phyloP scores from a whole-genome alignment of 108 stramenopile genomes.

The Aurantiochytrium sp. region DNA sequence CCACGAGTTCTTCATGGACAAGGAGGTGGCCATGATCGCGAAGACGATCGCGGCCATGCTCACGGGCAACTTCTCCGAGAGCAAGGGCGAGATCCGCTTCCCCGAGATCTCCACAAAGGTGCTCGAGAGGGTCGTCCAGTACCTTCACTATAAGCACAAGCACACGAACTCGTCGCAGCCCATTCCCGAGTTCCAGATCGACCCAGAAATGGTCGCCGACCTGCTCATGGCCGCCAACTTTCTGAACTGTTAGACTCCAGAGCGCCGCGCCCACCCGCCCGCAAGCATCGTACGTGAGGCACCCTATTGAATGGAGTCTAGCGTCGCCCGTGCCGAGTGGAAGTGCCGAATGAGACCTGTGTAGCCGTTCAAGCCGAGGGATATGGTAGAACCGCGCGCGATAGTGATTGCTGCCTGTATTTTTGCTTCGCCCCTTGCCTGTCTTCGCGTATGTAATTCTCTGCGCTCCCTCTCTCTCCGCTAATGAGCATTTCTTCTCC shows the following conservation, averaged over 20 bases:
- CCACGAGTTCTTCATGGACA: constrained; percentile 61
- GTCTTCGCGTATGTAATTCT: too few species aligned
- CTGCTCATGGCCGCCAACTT: constrained; percentile 65
- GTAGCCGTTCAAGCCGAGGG: too few species aligned
- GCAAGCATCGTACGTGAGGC: too few species aligned
- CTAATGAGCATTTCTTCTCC: too few species aligned
- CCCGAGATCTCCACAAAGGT: constrained; percentile 60
- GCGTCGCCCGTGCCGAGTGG: too few species aligned
- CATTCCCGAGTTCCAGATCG: constrained; percentile 61
- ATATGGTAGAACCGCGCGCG: too few species aligned
- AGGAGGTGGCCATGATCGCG: constrained; percentile 55
- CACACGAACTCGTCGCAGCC: constrained; percentile 51
- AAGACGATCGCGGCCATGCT: constrained; percentile 66
- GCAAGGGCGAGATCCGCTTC: constrained; percentile 54
- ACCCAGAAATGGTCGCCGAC: constrained; percentile 62
- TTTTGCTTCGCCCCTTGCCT: too few species aligned
- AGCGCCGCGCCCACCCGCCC: too few species aligned
- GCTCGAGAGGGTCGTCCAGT: constrained; percentile 66
- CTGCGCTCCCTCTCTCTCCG: too few species aligned
- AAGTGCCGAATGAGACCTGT: too few species aligned
- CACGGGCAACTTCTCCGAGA: constrained; percentile 39
- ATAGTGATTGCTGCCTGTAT: too few species aligned
- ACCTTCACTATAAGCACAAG: constrained; percentile 43
- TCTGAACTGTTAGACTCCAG: constrained; percentile 60
- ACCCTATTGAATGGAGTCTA: too few species aligned